phyloP scores from a whole-genome alignment of 2,329 filamentous ascomycete species.

The Fusarium sp. region DNA sequence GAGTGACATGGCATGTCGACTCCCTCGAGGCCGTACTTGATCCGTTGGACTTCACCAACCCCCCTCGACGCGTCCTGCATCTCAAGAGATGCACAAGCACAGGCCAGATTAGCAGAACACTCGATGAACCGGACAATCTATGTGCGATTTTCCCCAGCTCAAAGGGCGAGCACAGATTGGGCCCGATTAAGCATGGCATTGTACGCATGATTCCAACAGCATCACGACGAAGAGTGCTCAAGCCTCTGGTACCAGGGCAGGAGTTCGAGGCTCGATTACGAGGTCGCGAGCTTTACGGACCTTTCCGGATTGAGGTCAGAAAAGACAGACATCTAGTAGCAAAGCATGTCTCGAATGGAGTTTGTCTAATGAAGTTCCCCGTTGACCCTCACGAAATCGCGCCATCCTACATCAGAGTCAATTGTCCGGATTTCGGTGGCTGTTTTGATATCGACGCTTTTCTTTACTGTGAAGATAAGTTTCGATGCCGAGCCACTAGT shows the following conservation, averaged over 20 bases:
- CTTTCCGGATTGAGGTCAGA: not conserved
- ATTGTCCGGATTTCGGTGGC: slow-evolving; percentile 2
- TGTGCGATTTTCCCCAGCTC: not conserved
- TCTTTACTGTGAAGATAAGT: slow-evolving; percentile 10
- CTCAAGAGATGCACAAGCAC: not conserved
- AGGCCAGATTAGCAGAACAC: rapidly evolving
- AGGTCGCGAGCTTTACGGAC: not conserved
- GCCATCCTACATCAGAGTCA: slow-evolving; percentile 4
- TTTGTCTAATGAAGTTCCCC: rapidly evolving
- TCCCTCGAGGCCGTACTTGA: not conserved
- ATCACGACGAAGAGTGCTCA: not conserved
- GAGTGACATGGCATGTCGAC: not conserved
- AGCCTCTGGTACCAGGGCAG: not conserved
- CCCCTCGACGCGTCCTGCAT: not conserved
- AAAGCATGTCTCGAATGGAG: not conserved
- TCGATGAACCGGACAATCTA: slow-evolving; percentile 2
- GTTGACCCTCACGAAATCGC: not conserved
- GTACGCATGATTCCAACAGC: slow-evolving; percentile 12
- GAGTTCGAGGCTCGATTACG: not conserved
- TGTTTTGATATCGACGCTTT: slow-evolving; percentile 14
- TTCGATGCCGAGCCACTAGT: slow-evolving; percentile 16
- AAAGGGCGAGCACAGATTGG: slow-evolving; percentile 1
- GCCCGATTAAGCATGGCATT: slow-evolving; percentile 17
- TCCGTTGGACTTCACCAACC: not conserved
- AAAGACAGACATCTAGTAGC: not conserved